Evolutionary conservation across 768 basidiomycete genomes (phyloP).

Genomic region (Russula virescens): DNA sequence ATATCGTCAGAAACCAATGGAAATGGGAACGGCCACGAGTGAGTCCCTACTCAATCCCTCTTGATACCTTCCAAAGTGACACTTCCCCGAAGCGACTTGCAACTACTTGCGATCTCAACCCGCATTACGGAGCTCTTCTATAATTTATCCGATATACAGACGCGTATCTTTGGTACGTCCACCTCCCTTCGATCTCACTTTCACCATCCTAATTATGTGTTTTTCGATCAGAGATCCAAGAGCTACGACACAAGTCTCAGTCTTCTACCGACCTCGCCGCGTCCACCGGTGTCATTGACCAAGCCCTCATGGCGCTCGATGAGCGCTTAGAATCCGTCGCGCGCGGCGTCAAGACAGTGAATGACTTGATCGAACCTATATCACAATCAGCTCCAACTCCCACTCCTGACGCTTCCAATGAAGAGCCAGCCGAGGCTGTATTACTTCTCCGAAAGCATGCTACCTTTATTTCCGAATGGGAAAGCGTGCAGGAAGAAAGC

Average conservation of each 20-base stretch:
- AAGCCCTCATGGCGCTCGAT: conserved; percentile 72
- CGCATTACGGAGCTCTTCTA: conserved; percentile 86
- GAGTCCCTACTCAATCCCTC: conserved; percentile 30
- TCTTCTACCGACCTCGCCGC: conserved; percentile 49
- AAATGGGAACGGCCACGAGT: conserved; percentile 64
- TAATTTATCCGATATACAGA: conserved; percentile 83
- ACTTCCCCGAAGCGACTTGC: conserved; percentile 52
- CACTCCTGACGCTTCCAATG: conserved; percentile 36
- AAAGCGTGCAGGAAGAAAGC: conserved; percentile 70
- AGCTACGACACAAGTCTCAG: conserved; percentile 83
- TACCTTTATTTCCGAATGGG: conserved; percentile 72
- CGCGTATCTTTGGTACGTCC: conserved; percentile 76
- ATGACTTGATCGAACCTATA: conserved; percentile 59
- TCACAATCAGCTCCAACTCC: conserved; percentile 45
- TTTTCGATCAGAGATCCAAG: conserved; percentile 69
- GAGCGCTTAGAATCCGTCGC: conserved; percentile 71
- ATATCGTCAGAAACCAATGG: conserved; percentile 41
- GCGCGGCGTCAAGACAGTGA: conserved; percentile 64
- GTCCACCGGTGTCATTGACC: conserved; percentile 70
- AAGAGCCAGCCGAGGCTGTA: conserved; percentile 37
- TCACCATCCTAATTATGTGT: neutral
- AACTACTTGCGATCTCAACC: conserved; percentile 69
- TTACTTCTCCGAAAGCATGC: conserved; percentile 69
- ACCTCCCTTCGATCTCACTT: neutral
- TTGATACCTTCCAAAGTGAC: neutral